Percentiles rank a stretch among this genome's conserved stretches.
Conservation (phyloP, 768 basidiomycete species). For the Termitomyces sp. region DNA sequence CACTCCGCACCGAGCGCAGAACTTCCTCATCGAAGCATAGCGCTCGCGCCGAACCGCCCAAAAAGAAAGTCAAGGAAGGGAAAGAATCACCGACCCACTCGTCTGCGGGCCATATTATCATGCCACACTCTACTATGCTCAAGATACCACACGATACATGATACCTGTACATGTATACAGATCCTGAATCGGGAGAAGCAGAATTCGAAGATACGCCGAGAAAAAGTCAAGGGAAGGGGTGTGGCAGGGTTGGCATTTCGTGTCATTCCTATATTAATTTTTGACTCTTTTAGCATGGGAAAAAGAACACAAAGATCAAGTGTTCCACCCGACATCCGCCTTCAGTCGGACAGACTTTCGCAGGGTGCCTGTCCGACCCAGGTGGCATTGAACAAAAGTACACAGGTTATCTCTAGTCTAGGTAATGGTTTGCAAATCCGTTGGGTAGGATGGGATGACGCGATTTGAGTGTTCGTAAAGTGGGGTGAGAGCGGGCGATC, state of each 20-base stretch:
- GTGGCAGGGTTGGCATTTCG: slow-evolving; percentile 9
- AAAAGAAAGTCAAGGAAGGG: slow-evolving; percentile 6
- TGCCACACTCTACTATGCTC: slow-evolving; percentile 1
- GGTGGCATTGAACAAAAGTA: not conserved
- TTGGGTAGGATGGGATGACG: not conserved
- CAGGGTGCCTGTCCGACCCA: slow-evolving; percentile 2
- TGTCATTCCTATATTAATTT: slow-evolving; percentile 8
- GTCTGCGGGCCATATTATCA: not conserved
- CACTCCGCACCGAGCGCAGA: not conserved
- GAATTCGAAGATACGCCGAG: slow-evolving; percentile 4
- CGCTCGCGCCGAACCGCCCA: not conserved
- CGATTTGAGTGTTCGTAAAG: not conserved
- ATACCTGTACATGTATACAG: slow-evolving; percentile 6
- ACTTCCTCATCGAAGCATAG: slow-evolving; percentile 3
- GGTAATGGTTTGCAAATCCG: slow-evolving; percentile 2
- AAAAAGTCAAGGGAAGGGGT: not conserved
- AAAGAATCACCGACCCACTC: slow-evolving; percentile 9
- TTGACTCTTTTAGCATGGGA: slow-evolving; percentile 1
- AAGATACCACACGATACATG: not conserved
- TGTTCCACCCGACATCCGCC: not conserved
- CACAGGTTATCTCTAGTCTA: not conserved
- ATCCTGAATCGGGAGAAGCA: slow-evolving; percentile 7
- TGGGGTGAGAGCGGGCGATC: slow-evolving; percentile 7
- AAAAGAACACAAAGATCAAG: not conserved
- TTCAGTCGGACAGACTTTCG: not conserved